Evolutionary conservation across 2,329 filamentous ascomycete genomes (phyloP).

Genomic region (Madurella mycetomatis): DNA sequence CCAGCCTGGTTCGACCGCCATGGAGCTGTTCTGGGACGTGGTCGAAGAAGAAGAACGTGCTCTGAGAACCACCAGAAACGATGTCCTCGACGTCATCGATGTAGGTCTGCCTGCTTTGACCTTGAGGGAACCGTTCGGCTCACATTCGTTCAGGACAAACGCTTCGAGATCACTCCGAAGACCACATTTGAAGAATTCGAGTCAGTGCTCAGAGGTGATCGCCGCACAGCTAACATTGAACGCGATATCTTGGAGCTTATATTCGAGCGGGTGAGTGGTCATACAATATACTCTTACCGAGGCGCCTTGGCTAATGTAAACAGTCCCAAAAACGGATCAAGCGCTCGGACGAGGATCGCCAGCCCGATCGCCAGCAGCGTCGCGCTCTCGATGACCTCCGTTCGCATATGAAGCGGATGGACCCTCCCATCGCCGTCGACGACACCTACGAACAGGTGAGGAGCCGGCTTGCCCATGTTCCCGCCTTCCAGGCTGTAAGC

Average conservation of each 20-base stretch:
- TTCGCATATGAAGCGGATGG: conserved; percentile 80
- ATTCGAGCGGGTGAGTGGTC: conserved; percentile 66
- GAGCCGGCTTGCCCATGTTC: conserved; percentile 69
- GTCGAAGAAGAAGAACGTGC: conserved; percentile 89
- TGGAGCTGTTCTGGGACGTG: conserved; percentile 94
- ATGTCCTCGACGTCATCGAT: conserved; percentile 83
- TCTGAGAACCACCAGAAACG: conserved; percentile 74
- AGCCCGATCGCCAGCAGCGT: conserved; percentile 79
- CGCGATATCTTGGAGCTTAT: conserved; percentile 73
- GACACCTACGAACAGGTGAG: conserved; percentile 90
- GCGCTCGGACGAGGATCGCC: conserved; percentile 78
- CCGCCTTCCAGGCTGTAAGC: conserved; percentile 78
- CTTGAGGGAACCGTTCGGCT: conserved; percentile 30
- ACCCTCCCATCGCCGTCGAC: conserved; percentile 70
- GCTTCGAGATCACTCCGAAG: conserved; percentile 81
- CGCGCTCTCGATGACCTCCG: conserved; percentile 80
- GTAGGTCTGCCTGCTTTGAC: conserved; percentile 46
- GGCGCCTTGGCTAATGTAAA: conserved; percentile 15
- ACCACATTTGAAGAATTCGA: conserved; percentile 88
- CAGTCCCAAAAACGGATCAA: conserved; percentile 78
- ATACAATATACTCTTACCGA: neutral
- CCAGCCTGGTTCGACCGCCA: conserved; percentile 75
- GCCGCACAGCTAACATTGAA: conserved; percentile 82
- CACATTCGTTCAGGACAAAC: conserved; percentile 64
- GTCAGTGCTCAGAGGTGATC: conserved; percentile 75